phyloP scores from a whole-genome alignment of 345 rosid genomes.

The Dipteronia dyeriana region DNA sequence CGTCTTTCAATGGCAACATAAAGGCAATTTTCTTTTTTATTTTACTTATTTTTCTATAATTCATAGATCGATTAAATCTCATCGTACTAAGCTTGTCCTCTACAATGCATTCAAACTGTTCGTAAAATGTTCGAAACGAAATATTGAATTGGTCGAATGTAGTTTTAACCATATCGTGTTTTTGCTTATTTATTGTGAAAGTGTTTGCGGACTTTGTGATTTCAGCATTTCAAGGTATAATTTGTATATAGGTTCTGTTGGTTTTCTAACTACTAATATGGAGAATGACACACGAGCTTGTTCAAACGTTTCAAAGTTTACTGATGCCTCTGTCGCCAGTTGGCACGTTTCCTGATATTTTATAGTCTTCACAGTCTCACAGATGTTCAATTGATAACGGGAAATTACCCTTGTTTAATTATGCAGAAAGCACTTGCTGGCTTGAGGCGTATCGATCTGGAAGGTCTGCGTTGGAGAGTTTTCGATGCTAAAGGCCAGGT shows the following conservation, averaged over 20 bases:
- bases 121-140: slow-evolving; percentile 23
- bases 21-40: slow-evolving; percentile 32
- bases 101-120: slow-evolving; percentile 29
- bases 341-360: slow-evolving; percentile 12
- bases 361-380: neutral
- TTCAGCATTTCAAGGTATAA: neutral
- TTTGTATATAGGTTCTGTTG: neutral
- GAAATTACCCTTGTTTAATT: slow-evolving; percentile 8
- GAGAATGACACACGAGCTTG: neutral
- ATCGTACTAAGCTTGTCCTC: neutral
- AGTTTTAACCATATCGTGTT: neutral
- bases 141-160: neutral
- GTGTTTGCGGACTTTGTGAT: neutral
- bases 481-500: slow-evolving; percentile 99
- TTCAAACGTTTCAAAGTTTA: neutral
- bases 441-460: slow-evolving; percentile 80
- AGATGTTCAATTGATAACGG: neutral
- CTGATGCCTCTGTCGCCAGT: neutral
- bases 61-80: neutral
- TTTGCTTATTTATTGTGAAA: neutral
- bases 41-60: neutral
- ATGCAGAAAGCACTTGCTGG: slow-evolving; percentile 96
- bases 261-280: neutral
- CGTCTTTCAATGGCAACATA: slow-evolving; percentile 50
- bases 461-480: slow-evolving; percentile 94